Conservation (phyloP, 1,284 basidiomycete species). For the Anthracocystis walkeri region DNA sequence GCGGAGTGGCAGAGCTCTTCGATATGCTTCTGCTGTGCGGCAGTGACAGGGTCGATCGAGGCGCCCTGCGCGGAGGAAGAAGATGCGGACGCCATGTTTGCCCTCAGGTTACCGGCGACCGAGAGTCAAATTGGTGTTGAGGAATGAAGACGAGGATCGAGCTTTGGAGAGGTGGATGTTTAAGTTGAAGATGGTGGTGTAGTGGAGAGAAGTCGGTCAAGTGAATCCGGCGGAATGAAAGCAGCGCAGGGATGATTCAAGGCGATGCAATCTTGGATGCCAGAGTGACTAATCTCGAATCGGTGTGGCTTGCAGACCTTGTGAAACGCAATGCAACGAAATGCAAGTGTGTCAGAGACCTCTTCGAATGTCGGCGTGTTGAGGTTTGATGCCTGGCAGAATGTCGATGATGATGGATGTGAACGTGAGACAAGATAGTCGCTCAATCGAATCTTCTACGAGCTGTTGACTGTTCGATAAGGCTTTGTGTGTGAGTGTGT, state of each 20-base stretch:
- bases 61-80: conserved; percentile 11
- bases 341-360: neutral
- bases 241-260: conserved; percentile 6
- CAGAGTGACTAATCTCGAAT: conserved; percentile 13
- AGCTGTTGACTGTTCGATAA: neutral
- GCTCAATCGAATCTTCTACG: neutral
- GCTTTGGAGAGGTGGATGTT: too few species aligned
- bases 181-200: neutral
- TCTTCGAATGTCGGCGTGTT: neutral
- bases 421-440: neutral
- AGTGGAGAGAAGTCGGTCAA: neutral
- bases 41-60: conserved; percentile 22
- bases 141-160: neutral
- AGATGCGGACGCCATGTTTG: conserved; percentile 26
- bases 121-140: neutral
- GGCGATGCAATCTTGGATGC: neutral
- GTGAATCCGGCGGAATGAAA: neutral
- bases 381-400: neutral
- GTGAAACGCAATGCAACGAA: neutral
- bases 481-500: neutral
- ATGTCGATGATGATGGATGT: neutral
- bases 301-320: conserved; percentile 9
- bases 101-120: neutral
- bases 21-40: conserved; percentile 40
- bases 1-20: conserved; percentile 32